A percentile compares a stretch with the other conserved stretches of the same genome.
phyloP scores from a whole-genome alignment of 2,329 filamentous ascomycete species.

The Bipolaris bicolor region DNA sequence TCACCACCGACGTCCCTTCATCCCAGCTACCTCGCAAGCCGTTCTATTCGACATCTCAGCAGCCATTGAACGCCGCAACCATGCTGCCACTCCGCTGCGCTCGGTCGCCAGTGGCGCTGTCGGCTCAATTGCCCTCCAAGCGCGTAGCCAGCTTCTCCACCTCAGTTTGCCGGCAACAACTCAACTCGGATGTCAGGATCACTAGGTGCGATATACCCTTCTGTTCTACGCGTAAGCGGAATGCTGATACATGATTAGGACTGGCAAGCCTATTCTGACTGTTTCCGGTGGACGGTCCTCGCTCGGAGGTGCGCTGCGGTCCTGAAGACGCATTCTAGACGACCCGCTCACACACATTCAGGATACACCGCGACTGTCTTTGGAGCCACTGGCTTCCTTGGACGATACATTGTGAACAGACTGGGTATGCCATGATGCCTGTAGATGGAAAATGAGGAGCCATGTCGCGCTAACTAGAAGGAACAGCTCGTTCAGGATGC shows the following conservation, averaged over 20 bases:
- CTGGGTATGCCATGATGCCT: constrained; percentile 65
- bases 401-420: constrained; percentile 96
- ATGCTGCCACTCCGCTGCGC: constrained; percentile 51
- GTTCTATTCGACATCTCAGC: constrained; percentile 37
- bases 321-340: constrained; percentile 10
- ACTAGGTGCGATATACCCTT: constrained; percentile 57
- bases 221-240: neutral
- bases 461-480: constrained; percentile 24
- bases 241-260: constrained; percentile 56
- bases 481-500: constrained; percentile 84
- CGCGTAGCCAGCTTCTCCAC: constrained; percentile 39
- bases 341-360: constrained; percentile 51
- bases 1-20: constrained; percentile 26
- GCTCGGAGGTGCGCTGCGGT: constrained; percentile 71
- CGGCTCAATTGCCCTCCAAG: constrained; percentile 37
- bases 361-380: constrained; percentile 98
- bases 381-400: constrained; percentile 93
- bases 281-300: constrained; percentile 87
- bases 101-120: constrained; percentile 48
- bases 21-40: constrained; percentile 29
- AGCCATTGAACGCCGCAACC: constrained; percentile 49
- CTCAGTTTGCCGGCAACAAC: constrained; percentile 35
- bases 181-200: constrained; percentile 82
- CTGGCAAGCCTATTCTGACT: constrained; percentile 92
- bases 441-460: neutral